Conservation (phyloP, 495 filamentous ascomycete genomes). For the Penicillium longicatenatum region DNA sequence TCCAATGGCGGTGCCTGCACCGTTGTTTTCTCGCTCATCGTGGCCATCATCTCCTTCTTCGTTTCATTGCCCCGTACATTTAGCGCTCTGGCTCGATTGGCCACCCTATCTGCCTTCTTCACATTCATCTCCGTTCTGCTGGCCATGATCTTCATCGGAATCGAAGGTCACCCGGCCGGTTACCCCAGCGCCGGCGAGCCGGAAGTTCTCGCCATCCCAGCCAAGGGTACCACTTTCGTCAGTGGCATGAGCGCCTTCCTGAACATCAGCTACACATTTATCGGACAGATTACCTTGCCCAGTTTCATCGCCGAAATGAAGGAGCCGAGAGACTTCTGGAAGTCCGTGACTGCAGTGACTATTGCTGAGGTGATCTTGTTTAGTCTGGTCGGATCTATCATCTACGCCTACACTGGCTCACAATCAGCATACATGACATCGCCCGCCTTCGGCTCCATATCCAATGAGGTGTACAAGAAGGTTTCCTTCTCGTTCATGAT, state of each 20-base stretch:
- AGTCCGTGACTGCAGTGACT: conserved; percentile 84
- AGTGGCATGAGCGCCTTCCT: conserved; percentile 78
- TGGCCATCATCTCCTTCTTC: conserved; percentile 68
- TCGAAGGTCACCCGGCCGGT: conserved; percentile 66
- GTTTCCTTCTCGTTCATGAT: conserved; percentile 91
- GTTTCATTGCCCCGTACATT: conserved; percentile 84
- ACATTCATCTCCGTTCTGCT: conserved; percentile 85
- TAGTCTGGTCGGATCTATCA: conserved; percentile 69
- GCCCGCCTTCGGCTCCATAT: conserved; percentile 80
- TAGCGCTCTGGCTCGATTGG: conserved; percentile 70
- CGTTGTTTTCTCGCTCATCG: conserved; percentile 70
- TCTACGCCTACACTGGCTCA: conserved; percentile 75
- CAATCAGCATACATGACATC: conserved; percentile 74
- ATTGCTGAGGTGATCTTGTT: conserved; percentile 84
- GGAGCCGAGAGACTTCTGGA: conserved; percentile 83
- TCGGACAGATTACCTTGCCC: conserved; percentile 87
- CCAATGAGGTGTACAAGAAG: conserved; percentile 72
- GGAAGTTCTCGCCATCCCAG: conserved; percentile 63
- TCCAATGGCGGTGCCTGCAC: conserved; percentile 64
- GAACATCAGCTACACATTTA: conserved; percentile 91
- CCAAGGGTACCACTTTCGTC: conserved; percentile 75
- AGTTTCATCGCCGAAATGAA: conserved; percentile 94
- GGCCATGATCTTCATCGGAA: conserved; percentile 74
- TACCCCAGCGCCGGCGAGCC: conserved; percentile 61
- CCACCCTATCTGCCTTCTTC: conserved; percentile 74